These are phyloP conservation scores for Phialocephala subalpina DNA, from an alignment of 2,329 filamentous ascomycete genomes.

Conservation along the genomic window DNA sequence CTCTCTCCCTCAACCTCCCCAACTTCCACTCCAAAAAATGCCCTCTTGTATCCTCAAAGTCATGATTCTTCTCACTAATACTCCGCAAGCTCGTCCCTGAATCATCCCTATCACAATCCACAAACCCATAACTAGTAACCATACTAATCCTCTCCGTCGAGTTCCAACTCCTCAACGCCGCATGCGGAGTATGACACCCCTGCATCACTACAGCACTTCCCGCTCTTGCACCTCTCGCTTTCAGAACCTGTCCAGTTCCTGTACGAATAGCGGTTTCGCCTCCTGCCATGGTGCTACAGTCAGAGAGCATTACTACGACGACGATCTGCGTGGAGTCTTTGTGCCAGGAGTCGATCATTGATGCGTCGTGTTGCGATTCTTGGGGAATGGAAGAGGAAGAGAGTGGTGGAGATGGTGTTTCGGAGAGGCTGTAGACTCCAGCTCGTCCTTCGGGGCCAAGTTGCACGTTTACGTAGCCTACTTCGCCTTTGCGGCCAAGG, in stretches of 20 bases:
- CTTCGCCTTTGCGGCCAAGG: conserved; percentile 24
- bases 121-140: conserved; percentile 5
- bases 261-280: conserved; percentile 65
- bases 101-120: neutral
- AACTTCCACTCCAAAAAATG: conserved; percentile 20
- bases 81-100: conserved; percentile 13
- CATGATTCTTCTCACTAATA: conserved; percentile 1
- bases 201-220: conserved; percentile 23
- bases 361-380: conserved; percentile 13
- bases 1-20: conserved; percentile 20
- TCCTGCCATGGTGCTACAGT: conserved; percentile 51
- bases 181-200: conserved; percentile 23
- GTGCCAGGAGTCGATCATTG: conserved; percentile 49
- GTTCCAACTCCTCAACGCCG: conserved; percentile 13
- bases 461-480: conserved; percentile 29
- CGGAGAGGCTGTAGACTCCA: conserved; percentile 23
- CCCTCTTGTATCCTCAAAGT: neutral
- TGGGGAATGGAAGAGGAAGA: neutral
- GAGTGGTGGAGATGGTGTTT: conserved; percentile 22
- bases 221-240: conserved; percentile 41
- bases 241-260: conserved; percentile 49
- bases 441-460: conserved; percentile 21
- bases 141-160: conserved; percentile 16
- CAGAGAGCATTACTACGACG: conserved; percentile 55
- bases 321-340: conserved; percentile 54